Evolutionary conservation across 1,139 yeast species (phyloP).

Genomic region (Protomyces macrosporus): DNA sequence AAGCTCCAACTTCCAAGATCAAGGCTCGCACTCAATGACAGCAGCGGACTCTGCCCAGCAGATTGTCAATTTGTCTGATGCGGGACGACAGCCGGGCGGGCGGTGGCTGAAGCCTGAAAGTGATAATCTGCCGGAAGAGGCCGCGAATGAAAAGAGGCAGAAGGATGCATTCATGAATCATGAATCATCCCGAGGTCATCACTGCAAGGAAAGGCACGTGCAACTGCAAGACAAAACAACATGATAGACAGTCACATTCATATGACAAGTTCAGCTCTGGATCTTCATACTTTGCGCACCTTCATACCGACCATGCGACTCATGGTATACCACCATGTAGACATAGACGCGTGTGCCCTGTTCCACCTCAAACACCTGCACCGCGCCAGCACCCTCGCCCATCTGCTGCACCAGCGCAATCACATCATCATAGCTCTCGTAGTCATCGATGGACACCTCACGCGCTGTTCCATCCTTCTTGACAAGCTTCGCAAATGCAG

Average conservation of each 20-base stretch:
- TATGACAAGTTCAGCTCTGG: not conserved
- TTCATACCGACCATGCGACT: not conserved
- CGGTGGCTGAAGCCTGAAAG: no score
- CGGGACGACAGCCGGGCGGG: no score
- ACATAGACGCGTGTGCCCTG: constrained; percentile 9
- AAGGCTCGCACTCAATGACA: no score
- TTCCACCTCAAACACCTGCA: not conserved
- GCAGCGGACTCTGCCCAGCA: no score
- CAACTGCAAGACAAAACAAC: not conserved
- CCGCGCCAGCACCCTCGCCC: not conserved
- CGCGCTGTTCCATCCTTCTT: not conserved
- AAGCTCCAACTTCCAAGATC: no score
- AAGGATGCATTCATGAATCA: no score
- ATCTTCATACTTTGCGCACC: constrained; percentile 15
- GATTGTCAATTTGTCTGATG: no score
- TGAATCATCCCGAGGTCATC: no score
- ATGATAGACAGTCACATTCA: not conserved
- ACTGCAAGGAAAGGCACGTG: no score
- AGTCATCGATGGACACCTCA: not conserved
- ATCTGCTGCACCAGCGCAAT: not conserved
- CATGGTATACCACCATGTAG: not conserved
- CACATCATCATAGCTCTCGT: not conserved
- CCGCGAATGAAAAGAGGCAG: no score
- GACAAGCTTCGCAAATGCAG: not conserved
- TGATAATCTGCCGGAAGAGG: no score